These are phyloP conservation scores for Penicillium palitans DNA, from an alignment of 2,329 filamentous ascomycete species.

Conservation along the genomic window DNA sequence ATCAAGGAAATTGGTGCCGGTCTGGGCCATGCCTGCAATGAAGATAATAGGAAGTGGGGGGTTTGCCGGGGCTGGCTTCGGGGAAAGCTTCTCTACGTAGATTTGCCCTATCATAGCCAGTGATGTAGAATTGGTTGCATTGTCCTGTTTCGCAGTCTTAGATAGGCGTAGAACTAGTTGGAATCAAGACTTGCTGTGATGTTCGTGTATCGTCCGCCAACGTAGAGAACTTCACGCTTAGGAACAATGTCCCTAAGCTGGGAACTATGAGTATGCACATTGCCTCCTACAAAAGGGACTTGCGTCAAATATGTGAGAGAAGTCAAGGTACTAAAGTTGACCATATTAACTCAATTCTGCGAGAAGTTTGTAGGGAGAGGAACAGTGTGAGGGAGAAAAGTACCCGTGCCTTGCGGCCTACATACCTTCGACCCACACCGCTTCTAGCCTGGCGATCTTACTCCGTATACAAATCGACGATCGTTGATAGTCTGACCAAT, in stretches of 20 bases:
- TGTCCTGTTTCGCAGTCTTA: neutral
- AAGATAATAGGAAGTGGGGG: slow-evolving; percentile 5
- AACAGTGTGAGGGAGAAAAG: neutral
- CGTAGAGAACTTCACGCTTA: slow-evolving; percentile 4
- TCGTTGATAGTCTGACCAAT: neutral
- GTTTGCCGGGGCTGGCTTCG: neutral
- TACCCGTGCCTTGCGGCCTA: too few species aligned
- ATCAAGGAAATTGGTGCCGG: slow-evolving; percentile 6
- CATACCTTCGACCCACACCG: too few species aligned
- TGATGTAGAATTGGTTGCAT: neutral
- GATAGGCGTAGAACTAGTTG: neutral
- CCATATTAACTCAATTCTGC: neutral
- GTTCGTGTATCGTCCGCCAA: slow-evolving; percentile 4
- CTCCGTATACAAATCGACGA: neutral
- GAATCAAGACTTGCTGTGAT: neutral
- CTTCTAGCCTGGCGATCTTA: too few species aligned
- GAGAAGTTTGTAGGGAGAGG: neutral
- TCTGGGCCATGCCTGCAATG: slow-evolving; percentile 2
- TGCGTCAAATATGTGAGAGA: neutral
- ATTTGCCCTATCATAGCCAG: slow-evolving; percentile 1
- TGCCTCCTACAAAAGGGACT: neutral
- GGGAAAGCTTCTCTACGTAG: slow-evolving; percentile 6
- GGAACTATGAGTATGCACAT: slow-evolving; percentile 1
- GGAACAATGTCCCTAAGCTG: slow-evolving; percentile 2
- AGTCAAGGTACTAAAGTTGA: neutral